Percentiles rank a stretch among this genome's conserved stretches.
Evolutionary conservation across 140 eudicot genomes (phyloP).

Genomic region (Erigeron philadelphicus): DNA sequence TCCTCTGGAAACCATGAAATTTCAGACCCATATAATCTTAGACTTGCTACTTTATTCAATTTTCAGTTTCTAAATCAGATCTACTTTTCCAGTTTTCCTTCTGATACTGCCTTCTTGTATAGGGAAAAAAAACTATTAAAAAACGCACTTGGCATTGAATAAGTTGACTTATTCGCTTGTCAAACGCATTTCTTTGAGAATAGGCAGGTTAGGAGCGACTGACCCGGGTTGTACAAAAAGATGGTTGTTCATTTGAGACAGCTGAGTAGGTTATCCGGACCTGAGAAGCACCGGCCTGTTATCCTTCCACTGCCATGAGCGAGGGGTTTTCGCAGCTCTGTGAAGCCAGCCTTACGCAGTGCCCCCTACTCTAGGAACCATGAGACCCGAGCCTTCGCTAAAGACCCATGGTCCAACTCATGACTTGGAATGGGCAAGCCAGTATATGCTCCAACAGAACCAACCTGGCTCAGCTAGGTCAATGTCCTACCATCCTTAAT

Average conservation of each 20-base stretch:
- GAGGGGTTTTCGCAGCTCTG: constrained; percentile 34
- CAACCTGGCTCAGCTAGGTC: background rate
- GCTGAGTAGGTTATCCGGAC: background rate
- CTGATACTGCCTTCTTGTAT: too few species aligned
- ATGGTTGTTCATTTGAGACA: constrained; percentile 2
- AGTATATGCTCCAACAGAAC: background rate
- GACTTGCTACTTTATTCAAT: too few species aligned
- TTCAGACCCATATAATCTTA: too few species aligned
- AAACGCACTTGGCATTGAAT: too few species aligned
- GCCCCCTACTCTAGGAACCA: constrained; percentile 30
- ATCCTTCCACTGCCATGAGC: constrained; percentile 31
- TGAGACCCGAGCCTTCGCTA: constrained; percentile 19
- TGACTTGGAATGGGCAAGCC: constrained; percentile 13
- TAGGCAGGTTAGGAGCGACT: too few species aligned
- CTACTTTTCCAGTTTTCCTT: too few species aligned
- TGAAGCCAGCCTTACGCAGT: constrained; percentile 35
- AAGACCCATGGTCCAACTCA: constrained; percentile 27
- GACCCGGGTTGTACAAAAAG: too few species aligned
- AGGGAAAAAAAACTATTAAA: too few species aligned
- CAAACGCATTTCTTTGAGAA: too few species aligned
- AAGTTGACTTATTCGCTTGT: too few species aligned
- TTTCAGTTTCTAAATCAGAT: too few species aligned
- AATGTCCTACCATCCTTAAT: background rate
- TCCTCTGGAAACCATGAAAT: too few species aligned
- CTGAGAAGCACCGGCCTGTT: constrained; percentile 16